These are phyloP conservation scores for Ceratocystis harringtonii DNA, from an alignment of 2,329 filamentous ascomycete species.

Conservation along the genomic window DNA sequence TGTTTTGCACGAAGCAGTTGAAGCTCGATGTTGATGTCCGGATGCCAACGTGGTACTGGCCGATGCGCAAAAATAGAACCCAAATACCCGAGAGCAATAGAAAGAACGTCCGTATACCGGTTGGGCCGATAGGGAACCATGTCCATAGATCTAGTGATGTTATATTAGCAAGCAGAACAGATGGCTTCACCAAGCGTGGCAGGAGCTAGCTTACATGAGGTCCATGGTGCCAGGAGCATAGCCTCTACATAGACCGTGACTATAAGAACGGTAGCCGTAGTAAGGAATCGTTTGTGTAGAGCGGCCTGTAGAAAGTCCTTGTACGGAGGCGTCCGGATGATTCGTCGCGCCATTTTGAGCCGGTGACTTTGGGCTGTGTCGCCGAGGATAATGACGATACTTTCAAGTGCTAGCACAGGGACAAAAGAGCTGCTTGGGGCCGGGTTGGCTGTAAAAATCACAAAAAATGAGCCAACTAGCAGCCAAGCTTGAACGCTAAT, in stretches of 20 bases:
- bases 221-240: conserved; percentile 52
- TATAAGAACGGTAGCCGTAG: conserved; percentile 55
- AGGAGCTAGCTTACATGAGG: conserved; percentile 42
- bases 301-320: conserved; percentile 84
- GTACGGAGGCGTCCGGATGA: conserved; percentile 45
- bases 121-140: conserved; percentile 67
- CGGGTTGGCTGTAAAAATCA: not conserved
- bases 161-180: conserved; percentile 4
- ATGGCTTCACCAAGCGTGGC: not conserved
- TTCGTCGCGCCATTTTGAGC: conserved; percentile 12
- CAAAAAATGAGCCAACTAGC: not conserved
- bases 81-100: conserved; percentile 63
- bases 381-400: not conserved
- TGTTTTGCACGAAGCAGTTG: conserved; percentile 44
- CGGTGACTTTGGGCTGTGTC: not conserved
- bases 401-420: not conserved
- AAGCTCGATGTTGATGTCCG: conserved; percentile 56
- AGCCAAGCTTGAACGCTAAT: conserved; percentile 1
- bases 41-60: conserved; percentile 61
- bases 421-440: not conserved
- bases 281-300: conserved; percentile 72
- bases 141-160: conserved; percentile 56
- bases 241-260: conserved; percentile 59
- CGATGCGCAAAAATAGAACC: conserved; percentile 73
- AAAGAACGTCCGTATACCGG: conserved; percentile 57